Percentiles rank a stretch among this genome's conserved stretches.
Conservation (phyloP, 2,329 filamentous ascomycete species). For the Phyllachora maydis region DNA sequence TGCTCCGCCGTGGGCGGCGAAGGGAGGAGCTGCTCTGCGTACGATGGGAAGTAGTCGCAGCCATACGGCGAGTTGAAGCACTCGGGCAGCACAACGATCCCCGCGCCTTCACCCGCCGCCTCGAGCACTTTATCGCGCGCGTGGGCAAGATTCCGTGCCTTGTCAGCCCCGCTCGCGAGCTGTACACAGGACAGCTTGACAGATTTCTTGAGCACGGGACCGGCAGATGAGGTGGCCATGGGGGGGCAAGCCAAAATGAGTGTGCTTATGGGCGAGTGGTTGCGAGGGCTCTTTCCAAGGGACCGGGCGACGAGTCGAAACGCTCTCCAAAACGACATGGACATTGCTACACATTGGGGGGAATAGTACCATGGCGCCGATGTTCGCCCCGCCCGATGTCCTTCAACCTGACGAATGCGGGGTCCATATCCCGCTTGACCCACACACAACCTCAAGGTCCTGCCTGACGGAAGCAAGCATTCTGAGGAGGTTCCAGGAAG, state of each 20-base stretch:
- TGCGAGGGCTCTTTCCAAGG: too few species aligned
- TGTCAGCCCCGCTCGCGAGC: conserved; percentile 64
- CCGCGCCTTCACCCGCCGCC: conserved; percentile 55
- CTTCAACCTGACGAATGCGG: too few species aligned
- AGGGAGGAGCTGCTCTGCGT: conserved; percentile 72
- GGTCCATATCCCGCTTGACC: too few species aligned
- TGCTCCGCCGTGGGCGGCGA: conserved; percentile 49
- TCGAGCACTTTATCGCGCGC: conserved; percentile 68
- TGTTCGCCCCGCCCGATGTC: too few species aligned
- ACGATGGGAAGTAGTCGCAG: conserved; percentile 70
- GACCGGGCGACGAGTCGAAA: too few species aligned
- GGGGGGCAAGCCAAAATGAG: conserved; percentile 11
- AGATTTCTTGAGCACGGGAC: conserved; percentile 47
- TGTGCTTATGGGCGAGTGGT: conserved; percentile 1
- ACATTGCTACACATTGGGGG: too few species aligned
- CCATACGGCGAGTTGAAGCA: conserved; percentile 99
- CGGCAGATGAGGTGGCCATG: conserved; percentile 10
- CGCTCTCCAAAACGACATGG: too few species aligned
- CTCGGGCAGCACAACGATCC: conserved; percentile 82
- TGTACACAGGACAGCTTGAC: conserved; percentile 69
- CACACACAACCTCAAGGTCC: too few species aligned
- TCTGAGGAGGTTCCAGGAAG: too few species aligned
- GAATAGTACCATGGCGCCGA: too few species aligned
- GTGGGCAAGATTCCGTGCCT: conserved; percentile 61
- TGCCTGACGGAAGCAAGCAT: too few species aligned